These are phyloP conservation scores for Xylaria sp. DNA, from an alignment of 2,329 filamentous ascomycete genomes.

Conservation along the genomic window DNA sequence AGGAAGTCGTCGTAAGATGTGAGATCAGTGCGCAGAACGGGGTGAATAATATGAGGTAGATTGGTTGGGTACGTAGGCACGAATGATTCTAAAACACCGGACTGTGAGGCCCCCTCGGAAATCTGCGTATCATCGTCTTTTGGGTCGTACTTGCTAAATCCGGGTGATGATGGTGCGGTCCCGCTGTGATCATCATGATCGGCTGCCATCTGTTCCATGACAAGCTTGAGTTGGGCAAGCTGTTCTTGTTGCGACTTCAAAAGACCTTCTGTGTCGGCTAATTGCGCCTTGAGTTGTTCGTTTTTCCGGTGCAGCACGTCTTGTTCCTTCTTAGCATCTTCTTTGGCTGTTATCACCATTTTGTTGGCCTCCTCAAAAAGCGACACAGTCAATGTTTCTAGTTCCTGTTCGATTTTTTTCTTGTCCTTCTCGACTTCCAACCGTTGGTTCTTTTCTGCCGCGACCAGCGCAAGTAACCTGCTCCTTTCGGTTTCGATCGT, in stretches of 20 bases:
- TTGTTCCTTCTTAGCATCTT: constrained; percentile 85
- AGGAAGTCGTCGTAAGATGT: constrained; percentile 86
- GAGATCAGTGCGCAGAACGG: constrained; percentile 84
- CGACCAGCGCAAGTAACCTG: constrained; percentile 65
- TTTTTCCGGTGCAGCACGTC: constrained; percentile 85
- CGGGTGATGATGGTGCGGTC: constrained; percentile 86
- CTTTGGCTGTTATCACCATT: constrained; percentile 94
- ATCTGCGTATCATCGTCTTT: constrained; percentile 57
- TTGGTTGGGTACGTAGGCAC: constrained; percentile 71
- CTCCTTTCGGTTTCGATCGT: constrained; percentile 78
- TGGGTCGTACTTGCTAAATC: constrained; percentile 73
- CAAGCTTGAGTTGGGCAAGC: constrained; percentile 86
- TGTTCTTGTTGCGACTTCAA: constrained; percentile 94
- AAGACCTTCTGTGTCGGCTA: constrained; percentile 86
- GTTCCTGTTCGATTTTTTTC: constrained; percentile 88
- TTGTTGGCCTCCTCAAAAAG: constrained; percentile 99
- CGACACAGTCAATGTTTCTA: constrained; percentile 88
- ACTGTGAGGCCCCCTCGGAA: constrained; percentile 51
- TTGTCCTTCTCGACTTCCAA: constrained; percentile 78
- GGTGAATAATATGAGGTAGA: constrained; percentile 84
- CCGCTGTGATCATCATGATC: constrained; percentile 77
- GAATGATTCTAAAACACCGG: constrained; percentile 55
- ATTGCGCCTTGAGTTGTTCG: constrained; percentile 84
- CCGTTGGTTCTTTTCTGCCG: constrained; percentile 73
- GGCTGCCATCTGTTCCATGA: constrained; percentile 86